Base-by-base conservation (phyloP, 2,329 filamentous ascomycete species). In the Venturia nashicola region DNA sequence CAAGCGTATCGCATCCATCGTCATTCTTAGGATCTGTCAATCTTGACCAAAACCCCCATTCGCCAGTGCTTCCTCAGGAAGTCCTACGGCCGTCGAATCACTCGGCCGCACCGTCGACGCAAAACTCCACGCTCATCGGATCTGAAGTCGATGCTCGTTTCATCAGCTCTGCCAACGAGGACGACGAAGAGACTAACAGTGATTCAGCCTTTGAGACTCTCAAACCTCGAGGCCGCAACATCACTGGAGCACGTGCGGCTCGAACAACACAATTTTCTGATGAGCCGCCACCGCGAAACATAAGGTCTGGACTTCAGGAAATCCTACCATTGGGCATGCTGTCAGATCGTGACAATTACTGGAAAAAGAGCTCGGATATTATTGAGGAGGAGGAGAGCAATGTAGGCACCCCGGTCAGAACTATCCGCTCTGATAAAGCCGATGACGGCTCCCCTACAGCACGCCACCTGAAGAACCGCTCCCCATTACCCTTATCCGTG, bases 261-360 rank as follows among this genome's bases (percentile, higher is more conserved):
- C 77, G 80, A 60, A 85, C 91, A 61, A 88, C 91, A 70, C 89
- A 85, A 32, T 89, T 91, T 79, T 92, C 91, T 73, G 88, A 92
- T 74, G 89, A 92, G 69, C 90, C 88, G 16, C 87, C 84, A 8
- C 70, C 74, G 18, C 69, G 71, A 36, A 61, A 70, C 57, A 73
- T 72, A 59, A 77, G 77, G 67, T 70, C 74, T 66, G 74, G 75
- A 64, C 72, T 83, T 57, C 76, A 78, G 65, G 78, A 82, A 67
- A 73, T 82, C 20, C 73, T 81, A 9, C 77, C 77, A 39, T 75
- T 77, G 62, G 77, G 77, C 27, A 74, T 77, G 40, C 78, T 80
- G 65, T 70, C 72, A 23, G 74, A 74, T 59, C 70, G 72, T 40
- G 70, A 71, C 57, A 65, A 69, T 39, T 70, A 72, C 70, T 69